These are phyloP conservation scores for Basidiobolus meristosporus DNA, from an alignment of 371 early-diverging fungal species.

Conservation along the genomic window DNA sequence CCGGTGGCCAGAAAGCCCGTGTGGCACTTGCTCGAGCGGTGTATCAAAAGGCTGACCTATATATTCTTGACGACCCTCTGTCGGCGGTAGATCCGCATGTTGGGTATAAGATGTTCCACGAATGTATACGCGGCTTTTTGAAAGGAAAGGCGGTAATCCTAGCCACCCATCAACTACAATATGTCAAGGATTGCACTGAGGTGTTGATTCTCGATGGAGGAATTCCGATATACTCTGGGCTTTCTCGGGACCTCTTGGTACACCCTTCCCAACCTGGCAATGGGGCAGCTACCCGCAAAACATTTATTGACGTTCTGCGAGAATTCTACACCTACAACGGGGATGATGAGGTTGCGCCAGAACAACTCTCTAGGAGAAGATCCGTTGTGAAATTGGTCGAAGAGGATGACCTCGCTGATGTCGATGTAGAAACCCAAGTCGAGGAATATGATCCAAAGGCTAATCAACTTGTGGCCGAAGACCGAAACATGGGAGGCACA, in stretches of 20 bases:
- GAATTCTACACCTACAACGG: too few species aligned
- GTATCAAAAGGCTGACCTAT: slow-evolving; percentile 66
- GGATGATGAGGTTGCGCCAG: too few species aligned
- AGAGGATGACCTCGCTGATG: not conserved
- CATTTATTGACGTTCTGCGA: slow-evolving; percentile 8
- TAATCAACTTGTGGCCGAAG: slow-evolving; percentile 8
- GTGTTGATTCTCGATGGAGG: slow-evolving; percentile 41
- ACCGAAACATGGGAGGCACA: slow-evolving; percentile 9
- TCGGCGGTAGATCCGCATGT: slow-evolving; percentile 89
- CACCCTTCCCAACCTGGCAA: too few species aligned
- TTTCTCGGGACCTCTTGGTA: not conserved
- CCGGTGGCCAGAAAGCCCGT: slow-evolving; percentile 70
- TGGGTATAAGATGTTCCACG: slow-evolving; percentile 59
- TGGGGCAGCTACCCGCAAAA: slow-evolving; percentile 7
- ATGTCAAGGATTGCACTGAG: slow-evolving; percentile 35
- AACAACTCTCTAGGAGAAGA: too few species aligned
- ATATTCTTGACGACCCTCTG: slow-evolving; percentile 23
- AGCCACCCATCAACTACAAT: slow-evolving; percentile 82
- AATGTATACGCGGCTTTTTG: slow-evolving; percentile 62
- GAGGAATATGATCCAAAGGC: slow-evolving; percentile 5
- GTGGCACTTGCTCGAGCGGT: slow-evolving; percentile 53
- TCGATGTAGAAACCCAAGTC: not conserved
- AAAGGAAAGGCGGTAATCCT: slow-evolving; percentile 64
- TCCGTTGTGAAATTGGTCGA: too few species aligned
- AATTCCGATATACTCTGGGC: too few species aligned